Percentiles rank a stretch among this genome's conserved stretches.
phyloP scores from a whole-genome alignment of 202 grass and related monocot genomes.

The Setaria italica region DNA sequence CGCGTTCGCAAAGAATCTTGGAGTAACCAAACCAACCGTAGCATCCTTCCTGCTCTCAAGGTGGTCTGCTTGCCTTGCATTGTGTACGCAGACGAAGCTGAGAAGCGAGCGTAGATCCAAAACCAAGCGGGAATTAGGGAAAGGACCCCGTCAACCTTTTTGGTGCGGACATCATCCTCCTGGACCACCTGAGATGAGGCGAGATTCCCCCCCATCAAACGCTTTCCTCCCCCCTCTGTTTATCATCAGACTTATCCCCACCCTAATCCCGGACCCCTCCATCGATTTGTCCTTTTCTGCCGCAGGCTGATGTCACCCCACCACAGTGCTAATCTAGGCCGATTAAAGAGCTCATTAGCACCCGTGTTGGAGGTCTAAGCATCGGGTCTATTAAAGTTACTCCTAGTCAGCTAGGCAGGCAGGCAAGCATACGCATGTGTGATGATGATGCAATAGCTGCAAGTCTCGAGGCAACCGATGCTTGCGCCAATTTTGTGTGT shows the following conservation, averaged over 20 bases:
- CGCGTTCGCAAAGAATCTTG: too few species aligned
- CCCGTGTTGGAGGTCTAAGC: background rate
- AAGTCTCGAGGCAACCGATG: conserved; percentile 52
- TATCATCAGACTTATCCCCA: background rate
- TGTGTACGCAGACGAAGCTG: background rate
- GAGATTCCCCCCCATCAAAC: background rate
- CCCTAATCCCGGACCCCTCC: conserved; percentile 1
- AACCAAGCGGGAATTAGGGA: conserved; percentile 36
- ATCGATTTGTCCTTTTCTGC: conserved; percentile 5
- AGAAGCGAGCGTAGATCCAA: background rate
- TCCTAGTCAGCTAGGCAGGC: background rate
- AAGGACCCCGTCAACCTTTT: conserved; percentile 16
- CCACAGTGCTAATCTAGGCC: background rate
- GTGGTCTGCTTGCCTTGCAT: background rate
- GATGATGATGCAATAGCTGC: conserved; percentile 34
- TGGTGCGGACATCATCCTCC: background rate
- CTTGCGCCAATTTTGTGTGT: conserved; percentile 18
- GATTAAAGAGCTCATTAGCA: background rate
- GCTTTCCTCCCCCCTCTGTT: background rate
- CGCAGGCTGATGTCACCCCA: background rate
- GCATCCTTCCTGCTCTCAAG: background rate
- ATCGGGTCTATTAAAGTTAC: background rate
- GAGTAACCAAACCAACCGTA: too few species aligned
- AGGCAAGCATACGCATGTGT: conserved; percentile 6
- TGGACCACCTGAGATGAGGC: conserved; percentile 16